Percentiles rank a stretch among this genome's conserved stretches.
Conservation (phyloP, 1,284 basidiomycete genomes). For the Cystobasidium sp. region DNA sequence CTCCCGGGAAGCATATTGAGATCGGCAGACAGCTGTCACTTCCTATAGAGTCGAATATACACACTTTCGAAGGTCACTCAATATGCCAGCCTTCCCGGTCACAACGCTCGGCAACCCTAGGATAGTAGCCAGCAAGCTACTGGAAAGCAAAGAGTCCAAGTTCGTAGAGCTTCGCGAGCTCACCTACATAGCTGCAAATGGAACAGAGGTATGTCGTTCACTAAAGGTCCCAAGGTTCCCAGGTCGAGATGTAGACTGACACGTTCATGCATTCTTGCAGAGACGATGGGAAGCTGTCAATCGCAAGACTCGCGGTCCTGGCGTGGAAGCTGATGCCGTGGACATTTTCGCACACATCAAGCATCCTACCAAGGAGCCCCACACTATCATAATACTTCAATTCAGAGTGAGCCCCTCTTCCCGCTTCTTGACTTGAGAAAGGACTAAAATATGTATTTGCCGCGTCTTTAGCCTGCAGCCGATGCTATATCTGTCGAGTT, state of each 20-base stretch:
- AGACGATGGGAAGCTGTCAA: slow-evolving; percentile 84
- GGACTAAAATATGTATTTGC: not conserved
- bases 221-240: not conserved
- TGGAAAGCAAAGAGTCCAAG: slow-evolving; percentile 26
- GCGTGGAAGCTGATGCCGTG: slow-evolving; percentile 86
- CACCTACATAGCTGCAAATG: slow-evolving; percentile 32
- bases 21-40: no score
- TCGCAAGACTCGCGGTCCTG: slow-evolving; percentile 71
- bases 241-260: not conserved
- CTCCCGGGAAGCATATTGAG: no score
- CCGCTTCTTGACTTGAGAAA: not conserved
- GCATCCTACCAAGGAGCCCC: slow-evolving; percentile 60
- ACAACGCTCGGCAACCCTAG: slow-evolving; percentile 30
- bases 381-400: slow-evolving; percentile 84
- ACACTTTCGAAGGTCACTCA: not conserved
- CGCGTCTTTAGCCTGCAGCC: slow-evolving; percentile 46
- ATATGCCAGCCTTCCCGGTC: slow-evolving; percentile 19
- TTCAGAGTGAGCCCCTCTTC: slow-evolving; percentile 61
- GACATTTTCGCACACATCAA: slow-evolving; percentile 79
- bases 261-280: slow-evolving; percentile 57
- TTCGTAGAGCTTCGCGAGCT: slow-evolving; percentile 32
- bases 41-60: not conserved
- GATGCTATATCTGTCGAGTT: slow-evolving; percentile 65
- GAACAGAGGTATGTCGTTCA: slow-evolving; percentile 29
- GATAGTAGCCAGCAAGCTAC: slow-evolving; percentile 9